Base-by-base conservation (phyloP, 2,329 filamentous ascomycete species). In the Rhinocladiella mackenziei region DNA sequence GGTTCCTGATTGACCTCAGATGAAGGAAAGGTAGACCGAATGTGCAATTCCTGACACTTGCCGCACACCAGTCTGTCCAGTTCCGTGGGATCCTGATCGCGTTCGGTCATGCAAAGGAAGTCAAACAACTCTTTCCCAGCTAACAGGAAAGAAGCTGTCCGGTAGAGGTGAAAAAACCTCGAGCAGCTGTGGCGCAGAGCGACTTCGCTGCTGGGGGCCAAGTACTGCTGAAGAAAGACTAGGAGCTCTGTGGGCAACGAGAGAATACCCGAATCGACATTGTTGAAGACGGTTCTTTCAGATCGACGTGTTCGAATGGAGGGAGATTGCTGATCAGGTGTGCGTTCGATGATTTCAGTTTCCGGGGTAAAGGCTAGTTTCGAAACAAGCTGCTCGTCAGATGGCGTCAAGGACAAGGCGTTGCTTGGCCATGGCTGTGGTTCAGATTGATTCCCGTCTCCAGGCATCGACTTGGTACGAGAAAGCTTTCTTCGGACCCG, bases 81-180 rank as follows among this genome's bases (percentile, higher is more conserved):
- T 22, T 49, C 26, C 2, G 43, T 43, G 3, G 56, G 52, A 33
- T 56, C 52, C 32, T 56, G 54, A 29, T 58, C 56, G 13, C 54
- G 43, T 39, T 58, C 56, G 15, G 43, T 55, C 54, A 56, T 55
- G 38, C 54, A 56, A 5, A 58, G 45, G 20, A 56, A 58, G 23
- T 55, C 54, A 31, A 58, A 58, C 10, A 52, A 43, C 13, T 56
- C 56, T 15, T 49, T 39, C 5, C 56, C 56, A 4, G 45, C 43
- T 22, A 58, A 34, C 13, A 50, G 43, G 31, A 56, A 58, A 2
- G 56, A 58, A 6, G 41, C 50, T 3, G 50, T 46, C 17, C 23
- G 48, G 25, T 55, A 56, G 3, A 58, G 46, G 39, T 55, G 50
- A 25, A 52, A 50, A 37, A 56, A 58, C 15, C 56, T 39, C 13